These are phyloP conservation scores for Tricholoma furcatifolium DNA, from an alignment of 768 basidiomycete genomes.

Conservation along the genomic window DNA sequence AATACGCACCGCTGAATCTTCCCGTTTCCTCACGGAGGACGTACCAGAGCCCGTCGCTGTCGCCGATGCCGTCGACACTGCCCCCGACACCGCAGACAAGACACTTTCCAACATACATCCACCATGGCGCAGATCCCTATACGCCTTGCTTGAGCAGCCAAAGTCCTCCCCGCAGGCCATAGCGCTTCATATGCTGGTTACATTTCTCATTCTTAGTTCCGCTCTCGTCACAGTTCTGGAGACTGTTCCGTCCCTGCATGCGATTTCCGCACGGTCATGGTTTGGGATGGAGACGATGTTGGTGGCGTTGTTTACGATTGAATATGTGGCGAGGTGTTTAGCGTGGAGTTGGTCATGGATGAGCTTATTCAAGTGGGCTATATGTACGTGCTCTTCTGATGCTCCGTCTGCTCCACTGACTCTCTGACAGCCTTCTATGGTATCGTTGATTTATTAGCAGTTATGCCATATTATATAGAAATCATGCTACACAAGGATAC, in stretches of 20 bases:
- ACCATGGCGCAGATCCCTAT: constrained; percentile 63
- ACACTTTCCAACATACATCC: constrained; percentile 36
- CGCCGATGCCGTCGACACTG: constrained; percentile 36
- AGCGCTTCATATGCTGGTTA: constrained; percentile 67
- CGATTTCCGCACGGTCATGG: constrained; percentile 68
- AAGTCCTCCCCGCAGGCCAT: constrained; percentile 77
- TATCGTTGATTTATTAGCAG: constrained; percentile 81
- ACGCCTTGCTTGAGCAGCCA: constrained; percentile 76
- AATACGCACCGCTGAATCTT: constrained; percentile 24
- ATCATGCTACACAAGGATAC: constrained; percentile 83
- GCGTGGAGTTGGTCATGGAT: constrained; percentile 76
- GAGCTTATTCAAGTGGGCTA: constrained; percentile 59
- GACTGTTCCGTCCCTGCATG: constrained; percentile 76
- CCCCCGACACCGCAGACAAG: constrained; percentile 37
- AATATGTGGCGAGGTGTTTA: constrained; percentile 69
- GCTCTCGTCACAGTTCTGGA: constrained; percentile 78
- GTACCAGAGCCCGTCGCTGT: constrained; percentile 25
- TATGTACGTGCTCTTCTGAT: constrained; percentile 46
- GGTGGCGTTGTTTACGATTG: constrained; percentile 83
- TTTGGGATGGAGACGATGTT: constrained; percentile 87
- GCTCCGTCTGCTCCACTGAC: constrained; percentile 20
- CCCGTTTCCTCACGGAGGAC: constrained; percentile 47
- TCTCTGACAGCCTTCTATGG: constrained; percentile 66
- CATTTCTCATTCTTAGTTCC: constrained; percentile 69
- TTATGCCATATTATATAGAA: constrained; percentile 89